Evolutionary conservation across 306 rosid species (phyloP), one percentile per base, ranked within the genome.

Genomic region (Quercus ilex): DNA sequence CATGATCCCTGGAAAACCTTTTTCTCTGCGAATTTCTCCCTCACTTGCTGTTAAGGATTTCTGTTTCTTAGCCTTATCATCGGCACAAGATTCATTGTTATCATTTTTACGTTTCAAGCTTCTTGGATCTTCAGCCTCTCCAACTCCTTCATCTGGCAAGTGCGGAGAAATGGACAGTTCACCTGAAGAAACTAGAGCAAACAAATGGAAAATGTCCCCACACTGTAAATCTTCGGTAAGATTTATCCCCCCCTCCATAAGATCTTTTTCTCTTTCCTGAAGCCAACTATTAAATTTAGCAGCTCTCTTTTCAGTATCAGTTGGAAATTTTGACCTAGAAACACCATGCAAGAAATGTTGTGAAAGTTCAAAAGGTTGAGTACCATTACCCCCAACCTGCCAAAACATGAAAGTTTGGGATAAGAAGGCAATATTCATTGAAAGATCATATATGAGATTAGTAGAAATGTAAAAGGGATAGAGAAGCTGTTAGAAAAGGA

Each of bases 11-110:
- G 97, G 98, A 87, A 93, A 95, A 82, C 99, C 99, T 87, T 95
- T 93, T 81, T 95, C 99, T 57, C 94, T 89, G 31, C 99, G 98
- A 86, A 89, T 83, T 87, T 95, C 99, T 84, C 97, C 98, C 83
- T 95, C 99, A 25, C 72, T 81, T 43, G 87, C 88, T 23, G 72
- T 85, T 43, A 75, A 80, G 63, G 90, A 87, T 85, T 92, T 95
- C 69, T 53, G 79, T 64, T 85, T 91, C 81, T 93, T 95, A 60
- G 90, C 81, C 82, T 79, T 89, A 46, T 83, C 86, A 78, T 81
- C 77, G 84, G 71, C 86, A 57, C 79, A 80, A 73, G 79, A 84
- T 72, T 90, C 97, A 55, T 55, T 77, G 80, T 64, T 76, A 79
- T 91, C 96, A 23, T 55, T 74, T 82, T 95, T 92, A 55, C 96